Evolutionary conservation across 2,329 filamentous ascomycete species (phyloP).

Genomic region (Sporothrix variecibatus): DNA sequence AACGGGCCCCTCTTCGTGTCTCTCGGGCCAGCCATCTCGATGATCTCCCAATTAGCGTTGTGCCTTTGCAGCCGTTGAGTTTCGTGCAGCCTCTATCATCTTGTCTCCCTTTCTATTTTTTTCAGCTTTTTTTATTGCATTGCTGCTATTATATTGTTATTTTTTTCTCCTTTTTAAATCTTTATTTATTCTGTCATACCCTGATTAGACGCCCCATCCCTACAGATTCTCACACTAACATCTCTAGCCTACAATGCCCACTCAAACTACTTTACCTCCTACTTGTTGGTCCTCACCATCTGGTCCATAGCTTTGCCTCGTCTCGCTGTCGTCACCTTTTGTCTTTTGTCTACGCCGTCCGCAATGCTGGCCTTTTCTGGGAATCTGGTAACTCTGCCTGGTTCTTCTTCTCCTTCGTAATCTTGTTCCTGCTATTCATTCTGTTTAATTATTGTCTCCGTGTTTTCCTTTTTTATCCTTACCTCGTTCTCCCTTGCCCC

Average conservation of each 20-base stretch:
- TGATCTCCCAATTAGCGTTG: conserved; percentile 19
- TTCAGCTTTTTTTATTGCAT: background rate
- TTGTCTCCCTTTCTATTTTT: background rate
- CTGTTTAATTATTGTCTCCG: background rate
- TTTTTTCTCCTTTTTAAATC: background rate
- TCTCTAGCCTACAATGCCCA: background rate
- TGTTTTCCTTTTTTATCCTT: background rate
- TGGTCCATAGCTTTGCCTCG: background rate
- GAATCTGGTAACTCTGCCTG: background rate
- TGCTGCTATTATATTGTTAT: background rate
- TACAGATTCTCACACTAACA: background rate
- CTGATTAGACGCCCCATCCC: background rate
- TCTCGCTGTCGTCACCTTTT: background rate
- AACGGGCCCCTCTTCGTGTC: conserved; percentile 21
- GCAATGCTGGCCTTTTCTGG: background rate
- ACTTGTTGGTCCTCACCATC: conserved; percentile 13
- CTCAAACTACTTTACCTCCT: background rate
- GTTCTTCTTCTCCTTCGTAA: background rate
- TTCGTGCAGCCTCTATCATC: conserved; percentile 15
- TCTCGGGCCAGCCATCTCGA: conserved; percentile 16
- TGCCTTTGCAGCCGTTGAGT: conserved; percentile 3
- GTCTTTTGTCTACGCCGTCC: background rate
- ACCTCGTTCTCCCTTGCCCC: background rate
- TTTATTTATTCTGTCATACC: conserved; percentile 5
- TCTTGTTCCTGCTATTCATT: background rate